Conservation (phyloP, 2,329 filamentous ascomycete species). For the Cladobotryum protrusum region DNA sequence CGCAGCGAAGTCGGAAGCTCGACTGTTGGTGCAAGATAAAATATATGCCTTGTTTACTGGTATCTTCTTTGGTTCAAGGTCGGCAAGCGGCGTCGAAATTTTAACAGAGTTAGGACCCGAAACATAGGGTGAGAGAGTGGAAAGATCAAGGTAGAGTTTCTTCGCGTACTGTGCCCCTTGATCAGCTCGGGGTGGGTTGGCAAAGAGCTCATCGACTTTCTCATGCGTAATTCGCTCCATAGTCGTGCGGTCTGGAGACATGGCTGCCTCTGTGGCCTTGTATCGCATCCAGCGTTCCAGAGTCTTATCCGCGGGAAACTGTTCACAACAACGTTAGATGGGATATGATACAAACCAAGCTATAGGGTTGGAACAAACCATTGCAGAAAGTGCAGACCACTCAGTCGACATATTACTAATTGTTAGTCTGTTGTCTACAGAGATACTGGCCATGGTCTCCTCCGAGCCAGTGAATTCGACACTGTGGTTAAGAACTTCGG, state of each 20-base stretch:
- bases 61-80: not conserved
- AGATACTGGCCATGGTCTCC: conserved; percentile 66
- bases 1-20: conserved; percentile 70
- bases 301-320: conserved; percentile 71
- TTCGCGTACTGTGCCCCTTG: conserved; percentile 77
- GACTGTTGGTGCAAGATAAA: conserved; percentile 83
- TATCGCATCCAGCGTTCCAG: conserved; percentile 67
- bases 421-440: conserved; percentile 66
- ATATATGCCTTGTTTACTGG: conserved; percentile 31
- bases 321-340: not conserved
- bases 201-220: conserved; percentile 64
- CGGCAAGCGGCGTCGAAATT: not conserved
- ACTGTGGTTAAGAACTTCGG: conserved; percentile 83
- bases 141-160: conserved; percentile 72
- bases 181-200: conserved; percentile 63
- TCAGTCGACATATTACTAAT: conserved; percentile 79
- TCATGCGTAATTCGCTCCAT: conserved; percentile 64
- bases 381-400: conserved; percentile 54
- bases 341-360: not conserved
- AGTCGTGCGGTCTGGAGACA: conserved; percentile 43
- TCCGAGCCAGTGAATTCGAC: conserved; percentile 82
- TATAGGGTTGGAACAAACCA: not conserved
- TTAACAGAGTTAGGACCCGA: conserved; percentile 85
- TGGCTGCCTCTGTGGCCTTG: conserved; percentile 67
- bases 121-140: conserved; percentile 76